Base-by-base conservation (phyloP, 305 asterid species). In the Striga hermonthica region DNA sequence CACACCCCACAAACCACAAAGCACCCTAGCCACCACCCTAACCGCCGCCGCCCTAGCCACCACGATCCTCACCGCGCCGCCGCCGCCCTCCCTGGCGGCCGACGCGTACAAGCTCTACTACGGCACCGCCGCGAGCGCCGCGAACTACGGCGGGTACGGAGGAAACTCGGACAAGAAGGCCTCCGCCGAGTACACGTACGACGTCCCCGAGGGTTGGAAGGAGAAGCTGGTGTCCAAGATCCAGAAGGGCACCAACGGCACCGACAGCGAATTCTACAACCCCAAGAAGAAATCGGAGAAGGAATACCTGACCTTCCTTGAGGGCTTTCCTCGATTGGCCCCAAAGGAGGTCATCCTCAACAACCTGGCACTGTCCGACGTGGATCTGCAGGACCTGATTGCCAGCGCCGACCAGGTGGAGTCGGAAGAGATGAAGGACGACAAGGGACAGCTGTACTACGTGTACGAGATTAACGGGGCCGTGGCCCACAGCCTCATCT, bases 151-250 rank as follows among this genome's bases (percentile, higher is more conserved):
- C 1, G 97, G 97, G 2, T 85, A 70, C 74, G 98, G 98, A 4
- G 95, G 98, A 0, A 92, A 89, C 71, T 83, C 96, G 11, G 97
- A 89, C 78, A 87, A 85, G 77, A 89, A 87, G 61, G 74, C 96
- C 38, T 80, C 97, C 8, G 98, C 97, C 3, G 98, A 92, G 81
- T 92, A 92, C 89, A 75, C 66, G 12, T 92, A 89, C 75, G 98
- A 87, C 47, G 98, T 92, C 22, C 97, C 97, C 0, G 86, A 83
- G 0, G 97, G 98, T n/a, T 89, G 98, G 97, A 91, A 91, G 62
- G 98, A 89, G 71, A 75, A 78, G 59, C 74, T 70, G 3, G 89
- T 92, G 5, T 84, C 98, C 3, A 89, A 89, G 72, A 78, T 87
- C 0, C 93, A 84, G 74, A 89, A 91, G 79, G 98, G 98, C 0